Base-by-base conservation (phyloP, 73 alveolate species). In the Paramecium caudatum region DNA sequence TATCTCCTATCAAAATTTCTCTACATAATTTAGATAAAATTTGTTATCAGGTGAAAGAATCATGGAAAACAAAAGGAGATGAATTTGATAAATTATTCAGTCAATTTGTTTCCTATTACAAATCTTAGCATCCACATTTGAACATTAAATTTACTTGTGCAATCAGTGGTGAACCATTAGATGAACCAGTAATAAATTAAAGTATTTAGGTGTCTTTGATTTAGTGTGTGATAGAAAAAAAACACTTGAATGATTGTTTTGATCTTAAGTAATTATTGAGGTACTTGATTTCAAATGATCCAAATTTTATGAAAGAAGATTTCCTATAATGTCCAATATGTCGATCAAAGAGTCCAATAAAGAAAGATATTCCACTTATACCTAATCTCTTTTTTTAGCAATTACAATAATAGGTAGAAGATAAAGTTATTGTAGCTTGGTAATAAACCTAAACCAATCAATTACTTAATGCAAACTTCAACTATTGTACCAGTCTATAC, bases 211-310 rank as follows among this genome's bases (percentile, higher is more conserved):
- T 55, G 45, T 55, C 80, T 8, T 55, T 55, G 23, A 55, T 8
- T 15, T 43, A 55, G 30, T 55, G 80, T 43, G 30, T 55, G 30
- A 1, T 55, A 19, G 80, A 55, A 27, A 55, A 55, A 55, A 55
- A 55, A 55, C 80, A 55, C 30, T 12, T 55, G 17, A 55, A 55
- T 55, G 80, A 55, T 55, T 55, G 80, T 10, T 55, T 55, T 55
- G 80, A 55, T 55, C 80, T 55, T 55, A 55, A 55, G 30, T 55
- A 55, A 25, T 27, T 55, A 55, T 55, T 55, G 80, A 55, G 30
- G 30, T 55, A 55, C 30, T 55, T 55, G 80, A 55, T 55, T 8
- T 5, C 23, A 21, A 55, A 55, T 15, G 80, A 55, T 25, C 23
- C 46, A 27, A 55, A 55, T 55, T 55, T 55, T 55, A 55, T 55